Conservation (phyloP, 2,329 filamentous ascomycete genomes). For the Alternaria hordeiaustralica region DNA sequence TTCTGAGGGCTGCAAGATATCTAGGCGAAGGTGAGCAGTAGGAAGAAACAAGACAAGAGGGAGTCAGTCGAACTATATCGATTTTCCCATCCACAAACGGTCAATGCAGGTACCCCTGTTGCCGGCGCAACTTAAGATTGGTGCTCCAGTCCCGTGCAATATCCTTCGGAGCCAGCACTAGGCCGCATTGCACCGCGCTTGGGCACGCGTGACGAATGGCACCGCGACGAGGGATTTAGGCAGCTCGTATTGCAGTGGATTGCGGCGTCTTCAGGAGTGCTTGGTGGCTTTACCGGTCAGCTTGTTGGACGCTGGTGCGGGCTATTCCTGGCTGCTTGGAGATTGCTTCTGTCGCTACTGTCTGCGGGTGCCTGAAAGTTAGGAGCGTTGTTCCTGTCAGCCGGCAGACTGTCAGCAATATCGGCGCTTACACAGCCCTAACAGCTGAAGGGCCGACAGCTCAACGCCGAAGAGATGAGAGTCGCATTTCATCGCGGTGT, state of each 20-base stretch:
- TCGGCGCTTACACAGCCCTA: not conserved
- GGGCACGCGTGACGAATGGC: slow-evolving; percentile 19
- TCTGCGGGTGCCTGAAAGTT: slow-evolving; percentile 12
- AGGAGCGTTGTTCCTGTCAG: slow-evolving; percentile 3
- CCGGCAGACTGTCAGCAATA: not conserved
- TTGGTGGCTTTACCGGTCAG: slow-evolving; percentile 15
- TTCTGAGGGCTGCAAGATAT: slow-evolving; percentile 22
- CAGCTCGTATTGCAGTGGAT: slow-evolving; percentile 13
- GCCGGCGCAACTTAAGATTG: slow-evolving; percentile 13
- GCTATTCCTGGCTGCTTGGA: slow-evolving; percentile 19
- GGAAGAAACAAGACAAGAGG: slow-evolving; percentile 15
- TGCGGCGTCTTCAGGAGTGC: slow-evolving; percentile 18
- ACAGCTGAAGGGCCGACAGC: not conserved
- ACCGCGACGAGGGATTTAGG: slow-evolving; percentile 14
- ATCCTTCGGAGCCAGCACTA: slow-evolving; percentile 5
- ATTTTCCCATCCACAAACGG: slow-evolving; percentile 15
- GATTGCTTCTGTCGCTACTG: slow-evolving; percentile 1
- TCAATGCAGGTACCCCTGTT: slow-evolving; percentile 10
- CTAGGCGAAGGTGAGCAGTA: slow-evolving; percentile 10
- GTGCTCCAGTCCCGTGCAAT: slow-evolving; percentile 17
- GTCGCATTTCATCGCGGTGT: not conserved
- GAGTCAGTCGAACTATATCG: slow-evolving; percentile 32
- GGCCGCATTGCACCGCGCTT: not conserved
- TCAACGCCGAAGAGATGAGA: not conserved
- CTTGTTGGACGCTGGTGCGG: slow-evolving; percentile 8